Evolutionary conservation across 495 filamentous ascomycete genomes (phyloP).

Genomic region (Aspergillus carlsbadensis): DNA sequence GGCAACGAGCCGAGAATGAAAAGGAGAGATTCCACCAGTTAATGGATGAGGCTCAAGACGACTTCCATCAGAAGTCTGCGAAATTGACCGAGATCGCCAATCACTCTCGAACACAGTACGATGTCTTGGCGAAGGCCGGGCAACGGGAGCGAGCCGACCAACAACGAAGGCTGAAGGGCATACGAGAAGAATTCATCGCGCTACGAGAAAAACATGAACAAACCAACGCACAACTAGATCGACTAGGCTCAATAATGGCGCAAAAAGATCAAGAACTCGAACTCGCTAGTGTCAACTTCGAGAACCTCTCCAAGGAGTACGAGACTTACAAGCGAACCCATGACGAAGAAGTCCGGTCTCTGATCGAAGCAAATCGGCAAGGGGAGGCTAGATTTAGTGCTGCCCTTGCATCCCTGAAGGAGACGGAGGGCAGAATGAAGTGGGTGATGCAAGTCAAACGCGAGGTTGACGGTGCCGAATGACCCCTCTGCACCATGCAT

Average conservation of each 20-base stretch:
- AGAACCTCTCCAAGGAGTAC: constrained; percentile 54
- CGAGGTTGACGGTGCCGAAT: constrained; percentile 49
- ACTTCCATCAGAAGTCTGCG: constrained; percentile 60
- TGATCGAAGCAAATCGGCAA: constrained; percentile 53
- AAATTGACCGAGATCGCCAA: constrained; percentile 58
- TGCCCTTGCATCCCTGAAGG: constrained; percentile 57
- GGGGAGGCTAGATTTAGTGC: constrained; percentile 55
- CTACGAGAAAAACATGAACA: constrained; percentile 41
- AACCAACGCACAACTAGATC: constrained; percentile 56
- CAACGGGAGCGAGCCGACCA: constrained; percentile 55
- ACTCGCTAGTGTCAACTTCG: constrained; percentile 56
- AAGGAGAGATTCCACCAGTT: constrained; percentile 63
- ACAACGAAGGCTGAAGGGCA: constrained; percentile 31
- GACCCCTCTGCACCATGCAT: constrained; percentile 4
- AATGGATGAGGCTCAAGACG: constrained; percentile 52
- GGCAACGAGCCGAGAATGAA: constrained; percentile 60
- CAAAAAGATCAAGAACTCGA: constrained; percentile 69
- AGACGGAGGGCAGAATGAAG: constrained; percentile 63
- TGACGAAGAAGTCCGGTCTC: constrained; percentile 55
- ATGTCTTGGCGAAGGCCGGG: constrained; percentile 63
- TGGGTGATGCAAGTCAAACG: constrained; percentile 67
- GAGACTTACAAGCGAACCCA: constrained; percentile 63
- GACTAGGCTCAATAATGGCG: constrained; percentile 63
- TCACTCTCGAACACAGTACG: constrained; percentile 60
- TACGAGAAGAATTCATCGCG: constrained; percentile 28